Conservation (phyloP, 176 grass and related monocot species). For the Bolboschoenus planiculmis region DNA sequence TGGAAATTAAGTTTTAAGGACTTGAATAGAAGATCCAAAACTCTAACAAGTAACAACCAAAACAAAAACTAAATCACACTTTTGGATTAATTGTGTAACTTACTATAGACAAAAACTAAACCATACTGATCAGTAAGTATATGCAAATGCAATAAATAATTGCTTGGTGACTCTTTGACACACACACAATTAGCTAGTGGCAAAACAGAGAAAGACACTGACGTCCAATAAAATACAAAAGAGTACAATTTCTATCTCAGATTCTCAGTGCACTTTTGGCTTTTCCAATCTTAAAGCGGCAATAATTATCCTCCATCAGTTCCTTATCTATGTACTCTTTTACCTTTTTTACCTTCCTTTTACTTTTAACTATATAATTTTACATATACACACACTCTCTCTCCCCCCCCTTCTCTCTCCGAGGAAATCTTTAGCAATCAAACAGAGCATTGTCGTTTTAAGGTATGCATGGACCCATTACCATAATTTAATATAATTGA, state of each 20-base stretch:
- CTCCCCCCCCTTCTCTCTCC: background rate
- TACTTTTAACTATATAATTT: background rate
- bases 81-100: too few relatives aligned
- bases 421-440: background rate
- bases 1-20: too few relatives aligned
- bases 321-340: background rate
- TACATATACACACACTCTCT: too few relatives aligned
- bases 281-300: background rate
- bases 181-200: background rate
- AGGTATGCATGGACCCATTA: background rate
- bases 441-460: background rate
- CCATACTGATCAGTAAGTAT: too few relatives aligned
- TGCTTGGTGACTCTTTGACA: background rate
- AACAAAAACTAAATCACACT: too few relatives aligned
- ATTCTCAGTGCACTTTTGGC: conserved; percentile 8
- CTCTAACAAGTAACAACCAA: too few relatives aligned
- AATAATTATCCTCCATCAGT: background rate
- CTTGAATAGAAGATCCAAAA: too few relatives aligned
- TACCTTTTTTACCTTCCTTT: background rate
- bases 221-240: background rate
- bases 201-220: background rate
- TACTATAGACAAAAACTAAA: too few relatives aligned
- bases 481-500: background rate
- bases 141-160: background rate
- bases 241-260: too few relatives aligned